Base-by-base conservation (phyloP, 169 alveolate species). In the Nephromyces sp. region DNA sequence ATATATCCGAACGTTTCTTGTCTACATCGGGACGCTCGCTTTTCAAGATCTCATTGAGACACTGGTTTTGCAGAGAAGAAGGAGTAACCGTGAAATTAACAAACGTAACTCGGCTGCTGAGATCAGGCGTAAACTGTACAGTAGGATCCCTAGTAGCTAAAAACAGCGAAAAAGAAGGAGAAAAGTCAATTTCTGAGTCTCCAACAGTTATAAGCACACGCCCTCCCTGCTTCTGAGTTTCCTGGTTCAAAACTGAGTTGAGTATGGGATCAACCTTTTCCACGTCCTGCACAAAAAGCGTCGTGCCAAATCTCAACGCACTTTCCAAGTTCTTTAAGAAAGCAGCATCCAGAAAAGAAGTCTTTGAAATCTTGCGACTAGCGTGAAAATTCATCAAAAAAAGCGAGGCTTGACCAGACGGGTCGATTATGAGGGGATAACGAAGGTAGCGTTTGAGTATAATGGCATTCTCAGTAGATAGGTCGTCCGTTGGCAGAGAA, bases 51-150 rank as follows among this genome's bases (percentile, higher is more conserved):
- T 94, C 86, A 80, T 93, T 93, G 78, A 95, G 81, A 77, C 98
- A 93, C 79, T 86, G 93, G 67, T 93, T 92, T 52, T 92, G 93
- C 28, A 96, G 87, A 27, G 98, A 92, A 34, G 96, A 84, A 25
- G 97, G 96, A 5, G 99, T 95, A 29, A 95, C 92, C 25, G 98
- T 95, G 85, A 95, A 95, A 89, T 96, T 96, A 6, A 94, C 94
- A 76, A 96, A 93, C 5, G 98, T 95, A 22, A 96, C 98, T 72
- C 98, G 86, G 57, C 98, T 91, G 85, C 98, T 94, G 43, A 96
- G 77, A 85, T 96, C 98, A 25, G 99, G 98, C 0, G 98, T 93
- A 79, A 94, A 95, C 70, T 86, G 90, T n/a, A 95, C 92, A 32
- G 90, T 86, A 6, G 97, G 90, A 81, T 96, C 97, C 62, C 98